phyloP scores from a whole-genome alignment of 345 rosid genomes.

The Fremontodendron californicum region DNA sequence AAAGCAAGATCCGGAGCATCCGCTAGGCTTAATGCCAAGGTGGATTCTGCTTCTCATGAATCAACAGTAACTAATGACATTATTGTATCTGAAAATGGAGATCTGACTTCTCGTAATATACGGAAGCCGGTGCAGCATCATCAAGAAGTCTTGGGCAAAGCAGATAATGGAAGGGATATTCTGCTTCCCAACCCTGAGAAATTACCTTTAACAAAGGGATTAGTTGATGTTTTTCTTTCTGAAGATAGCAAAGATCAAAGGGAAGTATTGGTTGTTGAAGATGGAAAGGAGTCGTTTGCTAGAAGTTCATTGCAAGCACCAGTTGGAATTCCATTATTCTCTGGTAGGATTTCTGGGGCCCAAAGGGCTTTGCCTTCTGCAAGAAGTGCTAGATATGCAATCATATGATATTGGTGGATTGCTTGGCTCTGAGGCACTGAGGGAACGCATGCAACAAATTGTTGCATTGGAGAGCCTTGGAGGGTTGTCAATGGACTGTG shows the following conservation, averaged over 20 bases:
- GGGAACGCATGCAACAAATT: slow-evolving; percentile 75
- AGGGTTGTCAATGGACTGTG: slow-evolving; percentile 76
- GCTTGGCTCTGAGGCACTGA: slow-evolving; percentile 55
- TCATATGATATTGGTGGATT: slow-evolving; percentile 62
- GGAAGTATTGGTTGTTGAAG: slow-evolving; percentile 31
- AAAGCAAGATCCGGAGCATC: slow-evolving; percentile 55
- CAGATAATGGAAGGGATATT: slow-evolving; percentile 43
- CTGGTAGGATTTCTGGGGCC: slow-evolving; percentile 52
- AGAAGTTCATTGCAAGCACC: slow-evolving; percentile 64
- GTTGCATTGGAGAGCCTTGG: slow-evolving; percentile 68
- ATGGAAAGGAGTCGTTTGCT: slow-evolving; percentile 46
- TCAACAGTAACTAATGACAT: slow-evolving; percentile 42
- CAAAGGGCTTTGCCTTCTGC: slow-evolving; percentile 41
- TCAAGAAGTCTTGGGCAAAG: slow-evolving; percentile 38
- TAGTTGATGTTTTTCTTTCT: background rate
- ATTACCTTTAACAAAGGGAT: slow-evolving; percentile 15
- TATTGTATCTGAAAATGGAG: slow-evolving; percentile 49
- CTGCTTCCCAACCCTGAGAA: slow-evolving; percentile 26
- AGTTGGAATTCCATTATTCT: slow-evolving; percentile 60
- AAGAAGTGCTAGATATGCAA: slow-evolving; percentile 34
- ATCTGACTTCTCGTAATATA: slow-evolving; percentile 45
- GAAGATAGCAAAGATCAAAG: slow-evolving; percentile 36
- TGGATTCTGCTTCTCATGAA: slow-evolving; percentile 47
- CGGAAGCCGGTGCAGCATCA: slow-evolving; percentile 46
- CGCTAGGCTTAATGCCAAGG: slow-evolving; percentile 65